Base-by-base conservation (phyloP, 108 stramenopile species). In the Seminavis robusta region DNA sequence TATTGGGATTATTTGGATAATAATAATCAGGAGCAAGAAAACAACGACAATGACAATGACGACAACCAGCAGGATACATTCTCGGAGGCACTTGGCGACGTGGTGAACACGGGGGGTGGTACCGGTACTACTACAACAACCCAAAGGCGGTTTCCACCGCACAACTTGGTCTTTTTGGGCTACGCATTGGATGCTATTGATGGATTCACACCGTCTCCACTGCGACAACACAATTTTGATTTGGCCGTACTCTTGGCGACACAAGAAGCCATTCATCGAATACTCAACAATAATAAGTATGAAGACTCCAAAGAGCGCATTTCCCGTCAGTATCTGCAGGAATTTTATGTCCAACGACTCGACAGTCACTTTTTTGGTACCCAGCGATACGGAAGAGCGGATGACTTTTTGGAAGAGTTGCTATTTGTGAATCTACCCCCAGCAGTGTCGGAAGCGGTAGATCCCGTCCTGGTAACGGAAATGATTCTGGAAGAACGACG, bases 171-270 rank as follows among this genome's bases (percentile, higher is more conserved):
- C 4, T 71, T 71, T 52, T 33, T 71, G 10, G 61, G 63, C 24
- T 23, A 27, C 8, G 34, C 26, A 38, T 37, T 54, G 10, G 48
- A 63, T 41, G 2, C 2, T 7, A 17, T 13, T 3, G 23, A 39
- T n/a, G 61, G 63, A 4, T 48, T 43, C 43, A 21, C 29, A 0
- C 73, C 80, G 0, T 79, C 77, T 36, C 76, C 80, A 15, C 52
- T 83, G 19, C 72, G 84, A 7, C 77, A 80, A 40, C 73, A 79
- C 9, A 86, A 80, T 57, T 86, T 86, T 45, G 84, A 86, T 64
- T 53, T 86, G 40, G 41, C 83, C 11, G 54, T 74, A 31, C 47
- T 66, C 26, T 49, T 83, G 32, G 59, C 69, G 19, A 77, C 78
- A 4, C 75, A 80, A 56, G 66, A 68, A 46, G 64, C 74, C 38